Evolutionary conservation across 331 rosid species (phyloP).

Genomic region (Dryas integrifolia): DNA sequence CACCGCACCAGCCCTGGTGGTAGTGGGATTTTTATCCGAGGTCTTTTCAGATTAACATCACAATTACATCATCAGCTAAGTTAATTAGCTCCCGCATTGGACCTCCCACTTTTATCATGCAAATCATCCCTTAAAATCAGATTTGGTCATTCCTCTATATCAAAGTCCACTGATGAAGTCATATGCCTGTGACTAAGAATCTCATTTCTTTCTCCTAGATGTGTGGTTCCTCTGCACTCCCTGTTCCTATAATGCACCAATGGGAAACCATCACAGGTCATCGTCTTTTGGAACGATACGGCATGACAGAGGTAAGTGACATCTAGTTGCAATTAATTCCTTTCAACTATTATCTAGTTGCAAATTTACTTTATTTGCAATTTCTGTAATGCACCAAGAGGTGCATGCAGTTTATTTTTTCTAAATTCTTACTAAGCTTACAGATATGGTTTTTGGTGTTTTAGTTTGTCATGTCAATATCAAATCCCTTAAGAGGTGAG

Average conservation of each 20-base stretch:
- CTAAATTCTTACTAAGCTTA: constrained; percentile 1
- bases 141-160: background rate
- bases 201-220: constrained; percentile 39
- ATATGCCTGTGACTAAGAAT: background rate
- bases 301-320: constrained; percentile 87
- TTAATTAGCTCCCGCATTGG: background rate
- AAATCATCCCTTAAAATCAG: background rate
- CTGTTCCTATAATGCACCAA: constrained; percentile 79
- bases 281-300: constrained; percentile 86
- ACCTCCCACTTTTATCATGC: background rate
- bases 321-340: constrained; percentile 23
- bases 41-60: background rate
- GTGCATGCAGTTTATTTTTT: constrained; percentile 4
- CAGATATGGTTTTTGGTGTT: constrained; percentile 23
- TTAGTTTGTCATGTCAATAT: constrained; percentile 92
- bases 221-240: constrained; percentile 99
- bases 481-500: constrained; percentile 84
- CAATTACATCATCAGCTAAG: background rate
- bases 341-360: background rate
- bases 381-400: background rate
- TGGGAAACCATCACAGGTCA: constrained; percentile 92
- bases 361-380: background rate
- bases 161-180: background rate
- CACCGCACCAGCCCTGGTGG: background rate
- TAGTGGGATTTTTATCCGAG: background rate